Evolutionary conservation across 768 basidiomycete genomes (phyloP), one percentile per base, ranked within the genome.

Genomic region (Asterophora parasitica): DNA sequence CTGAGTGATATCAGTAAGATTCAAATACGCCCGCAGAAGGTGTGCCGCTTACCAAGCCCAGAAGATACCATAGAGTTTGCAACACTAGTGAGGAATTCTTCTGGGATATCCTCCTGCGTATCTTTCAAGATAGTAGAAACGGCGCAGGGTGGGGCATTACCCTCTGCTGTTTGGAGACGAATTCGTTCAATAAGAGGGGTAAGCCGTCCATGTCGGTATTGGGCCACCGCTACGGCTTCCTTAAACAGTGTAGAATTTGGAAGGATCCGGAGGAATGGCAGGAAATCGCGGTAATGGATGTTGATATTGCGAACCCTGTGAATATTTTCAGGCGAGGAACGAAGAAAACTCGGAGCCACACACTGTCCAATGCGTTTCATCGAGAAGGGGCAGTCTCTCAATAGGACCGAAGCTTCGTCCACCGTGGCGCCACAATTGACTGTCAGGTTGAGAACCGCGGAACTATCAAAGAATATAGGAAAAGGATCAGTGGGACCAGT

Each of bases 351-450:
- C 28, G 3, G 20, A 20, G 34, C n/a, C 13, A 52, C 54, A 13
- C 12, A 55, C 54, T 55, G 54, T 43, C 51, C 54, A 32, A 55
- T 47, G 2, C 51, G 51, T 45, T 52, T 55, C 54, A 52, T 55
- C 11, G 54, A 48, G 31, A 43, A 52, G 5, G 51, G 54, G 6
- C 39, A 46, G 15, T 55, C 54, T 16, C 44, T 42, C 31, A 55
- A 36, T 9, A 55, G 37, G 20, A 31, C 27, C 2, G 38, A 49
- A 26, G 54, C 49, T 49, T 55, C 47, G 1, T 49, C 39, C 27
- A 55, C 36, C 1, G 51, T 32, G 19, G 54, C 51, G 6, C 51
- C 51, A 13, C 52, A 52, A 16, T 47, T 50, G 27, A 50, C 47
- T 7, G 50, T 48, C 7, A 55, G 32, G 9, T 50, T 50, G 12